Conservation (phyloP, 371 early-diverging fungal species). For the Globomyces sp. region DNA sequence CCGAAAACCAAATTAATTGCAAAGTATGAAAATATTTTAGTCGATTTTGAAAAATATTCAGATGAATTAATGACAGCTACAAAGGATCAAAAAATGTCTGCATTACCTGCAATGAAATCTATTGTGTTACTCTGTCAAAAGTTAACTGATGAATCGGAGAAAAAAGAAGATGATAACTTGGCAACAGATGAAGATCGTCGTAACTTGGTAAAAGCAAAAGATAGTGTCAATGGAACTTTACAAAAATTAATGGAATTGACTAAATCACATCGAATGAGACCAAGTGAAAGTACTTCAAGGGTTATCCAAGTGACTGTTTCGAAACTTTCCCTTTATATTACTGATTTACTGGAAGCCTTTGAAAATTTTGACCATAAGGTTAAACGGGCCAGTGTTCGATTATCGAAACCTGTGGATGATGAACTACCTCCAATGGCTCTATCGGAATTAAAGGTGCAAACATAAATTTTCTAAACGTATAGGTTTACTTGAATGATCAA, state of each 20-base stretch:
- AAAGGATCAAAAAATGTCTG: background rate
- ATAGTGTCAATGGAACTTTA: conserved; percentile 3
- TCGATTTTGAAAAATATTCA: conserved; percentile 3
- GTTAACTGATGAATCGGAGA: conserved; percentile 9
- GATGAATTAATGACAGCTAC: background rate
- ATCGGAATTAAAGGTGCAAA: background rate
- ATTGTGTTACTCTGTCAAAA: conserved; percentile 10
- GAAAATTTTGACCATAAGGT: background rate
- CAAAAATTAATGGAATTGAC: conserved; percentile 3
- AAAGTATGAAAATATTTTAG: background rate
- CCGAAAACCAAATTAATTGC: background rate
- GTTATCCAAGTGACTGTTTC: background rate
- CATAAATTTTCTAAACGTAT: background rate
- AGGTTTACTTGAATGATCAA: conserved; percentile 11
- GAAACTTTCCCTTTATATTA: background rate
- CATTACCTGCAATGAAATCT: conserved; percentile 7
- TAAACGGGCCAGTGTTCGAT: background rate
- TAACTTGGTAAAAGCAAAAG: background rate
- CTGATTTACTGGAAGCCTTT: conserved; percentile 1
- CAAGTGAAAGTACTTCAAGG: background rate
- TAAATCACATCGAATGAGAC: background rate
- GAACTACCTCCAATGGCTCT: conserved; percentile 14
- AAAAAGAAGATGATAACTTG: conserved; percentile 9
- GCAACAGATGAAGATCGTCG: background rate
- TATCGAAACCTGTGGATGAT: background rate